Base-by-base conservation (phyloP, 768 basidiomycete species). In the Kwoniella botswanensis region DNA sequence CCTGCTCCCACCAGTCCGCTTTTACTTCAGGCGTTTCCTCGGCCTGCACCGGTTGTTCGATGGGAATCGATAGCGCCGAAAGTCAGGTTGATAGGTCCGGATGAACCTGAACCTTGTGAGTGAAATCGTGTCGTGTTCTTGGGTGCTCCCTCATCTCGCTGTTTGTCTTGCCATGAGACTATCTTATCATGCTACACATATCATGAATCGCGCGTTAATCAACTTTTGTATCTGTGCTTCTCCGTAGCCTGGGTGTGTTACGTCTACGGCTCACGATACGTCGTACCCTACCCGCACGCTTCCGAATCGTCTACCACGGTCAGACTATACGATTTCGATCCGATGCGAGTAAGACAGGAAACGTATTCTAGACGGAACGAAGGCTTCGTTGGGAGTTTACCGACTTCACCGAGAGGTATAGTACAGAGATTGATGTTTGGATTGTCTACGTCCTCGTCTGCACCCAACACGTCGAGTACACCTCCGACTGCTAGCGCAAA, bases 191-290 rank as follows among this genome's bases (percentile, higher is more conserved):
- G 35, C 35, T 35, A 35, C 35, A 35, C 35, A 35, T 35, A 35
- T 35, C 35, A 7, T 35, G 35, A 35, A 35, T 35, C 7, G 54
- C 24, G 21, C 24, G 6, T 4, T 21, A 24, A 11, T 41, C 4
- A 29, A 18, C 42, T 18, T 24, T 21, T 35, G 24, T 44, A 44
- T 13, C 11, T 26, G n/a, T 44, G 11, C n/a, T 29, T 50, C 18
- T 58, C 18, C n/a, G 26, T 62, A 80, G 72, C 75, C 11, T 83
- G 82, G 82, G 82, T 82, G 2, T 81, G 79, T 43, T 83, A 80
- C 61, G 77, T 83, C 44, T 83, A 83, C 63, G 77, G 79, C 41
- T 72, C 82, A 44, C 75, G 81, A 35, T 83, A 77, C 70, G 73
- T 80, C 18, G 73, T 71, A 3, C 71, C 70, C 57, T 65, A 53